phyloP scores from a whole-genome alignment of 2,329 filamentous ascomycete species.

The Aspergillus ochraceus region DNA sequence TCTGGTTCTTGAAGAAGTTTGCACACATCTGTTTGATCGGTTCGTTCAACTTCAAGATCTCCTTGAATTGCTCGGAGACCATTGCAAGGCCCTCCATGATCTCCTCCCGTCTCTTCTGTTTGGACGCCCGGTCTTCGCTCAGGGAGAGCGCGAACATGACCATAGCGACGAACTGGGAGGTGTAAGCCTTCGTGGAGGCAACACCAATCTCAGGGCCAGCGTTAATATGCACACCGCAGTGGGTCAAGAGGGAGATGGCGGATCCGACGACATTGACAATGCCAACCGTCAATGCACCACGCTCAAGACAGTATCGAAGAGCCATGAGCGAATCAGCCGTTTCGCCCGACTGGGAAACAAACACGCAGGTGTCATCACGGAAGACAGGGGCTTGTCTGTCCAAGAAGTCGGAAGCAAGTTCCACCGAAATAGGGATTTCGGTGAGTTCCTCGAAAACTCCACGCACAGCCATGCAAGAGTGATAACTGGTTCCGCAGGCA shows the following conservation, averaged over 20 bases:
- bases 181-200: conserved; percentile 98
- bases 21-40: conserved; percentile 92
- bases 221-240: conserved; percentile 99
- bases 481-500: conserved; percentile 96
- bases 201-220: conserved; percentile 98
- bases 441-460: conserved; percentile 97
- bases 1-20: conserved; percentile 94
- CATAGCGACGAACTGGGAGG: conserved; percentile 99
- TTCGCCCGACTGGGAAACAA: conserved; percentile 98
- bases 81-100: conserved; percentile 92
- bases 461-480: conserved; percentile 99
- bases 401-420: conserved; percentile 96
- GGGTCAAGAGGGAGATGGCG: conserved; percentile 96
- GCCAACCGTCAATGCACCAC: conserved; percentile 93
- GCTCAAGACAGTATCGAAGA: conserved; percentile 95
- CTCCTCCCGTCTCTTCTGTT: conserved; percentile 85
- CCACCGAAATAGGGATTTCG: conserved; percentile 95
- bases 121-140: conserved; percentile 93
- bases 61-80: conserved; percentile 87
- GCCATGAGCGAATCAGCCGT: conserved; percentile 97
- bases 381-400: conserved; percentile 96
- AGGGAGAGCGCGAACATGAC: conserved; percentile 98
- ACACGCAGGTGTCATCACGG: conserved; percentile 98
- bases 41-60: conserved; percentile 87
- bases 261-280: conserved; percentile 99